Conservation (phyloP, 495 filamentous ascomycete genomes). For the Usnea hakonensis region DNA sequence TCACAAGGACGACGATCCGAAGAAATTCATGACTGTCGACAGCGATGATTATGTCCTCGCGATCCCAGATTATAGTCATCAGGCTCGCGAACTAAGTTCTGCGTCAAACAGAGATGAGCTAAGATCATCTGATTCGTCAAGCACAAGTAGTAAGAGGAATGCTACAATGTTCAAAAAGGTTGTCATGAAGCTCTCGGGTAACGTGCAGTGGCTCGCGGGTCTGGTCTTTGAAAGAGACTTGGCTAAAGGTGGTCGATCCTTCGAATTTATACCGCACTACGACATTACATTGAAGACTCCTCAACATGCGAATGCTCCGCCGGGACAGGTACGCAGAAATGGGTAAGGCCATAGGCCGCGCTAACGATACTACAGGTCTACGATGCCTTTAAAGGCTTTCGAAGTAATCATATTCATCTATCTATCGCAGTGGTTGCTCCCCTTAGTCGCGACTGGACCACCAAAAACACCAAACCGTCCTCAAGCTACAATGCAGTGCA, state of each 20-base stretch:
- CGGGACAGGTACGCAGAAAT: slow-evolving; percentile 38
- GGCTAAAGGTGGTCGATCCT: slow-evolving; percentile 57
- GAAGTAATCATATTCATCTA: slow-evolving; percentile 91
- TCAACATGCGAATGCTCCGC: slow-evolving; percentile 52
- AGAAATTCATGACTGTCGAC: slow-evolving; percentile 89
- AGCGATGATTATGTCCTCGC: slow-evolving; percentile 92
- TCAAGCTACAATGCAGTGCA: slow-evolving; percentile 93
- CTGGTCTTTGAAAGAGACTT: slow-evolving; percentile 85
- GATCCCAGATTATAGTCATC: slow-evolving; percentile 84
- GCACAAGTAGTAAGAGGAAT: slow-evolving; percentile 58
- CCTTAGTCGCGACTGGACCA: slow-evolving; percentile 68
- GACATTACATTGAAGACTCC: slow-evolving; percentile 81
- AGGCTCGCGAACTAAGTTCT: slow-evolving; percentile 54
- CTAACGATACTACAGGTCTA: slow-evolving; percentile 49
- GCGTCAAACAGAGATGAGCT: slow-evolving; percentile 44
- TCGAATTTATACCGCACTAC: slow-evolving; percentile 87
- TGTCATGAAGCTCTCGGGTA: slow-evolving; percentile 94
- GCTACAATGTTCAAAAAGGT: slow-evolving; percentile 90
- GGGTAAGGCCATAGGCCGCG: not conserved
- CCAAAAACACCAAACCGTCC: slow-evolving; percentile 62
- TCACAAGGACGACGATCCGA: slow-evolving; percentile 71
- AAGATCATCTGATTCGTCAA: slow-evolving; percentile 43
- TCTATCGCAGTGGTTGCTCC: slow-evolving; percentile 85
- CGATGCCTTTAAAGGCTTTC: slow-evolving; percentile 87
- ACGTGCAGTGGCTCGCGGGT: slow-evolving; percentile 82